Conservation (phyloP, 2,329 filamentous ascomycete species). For the Macrophomina pseudophaseolina region DNA sequence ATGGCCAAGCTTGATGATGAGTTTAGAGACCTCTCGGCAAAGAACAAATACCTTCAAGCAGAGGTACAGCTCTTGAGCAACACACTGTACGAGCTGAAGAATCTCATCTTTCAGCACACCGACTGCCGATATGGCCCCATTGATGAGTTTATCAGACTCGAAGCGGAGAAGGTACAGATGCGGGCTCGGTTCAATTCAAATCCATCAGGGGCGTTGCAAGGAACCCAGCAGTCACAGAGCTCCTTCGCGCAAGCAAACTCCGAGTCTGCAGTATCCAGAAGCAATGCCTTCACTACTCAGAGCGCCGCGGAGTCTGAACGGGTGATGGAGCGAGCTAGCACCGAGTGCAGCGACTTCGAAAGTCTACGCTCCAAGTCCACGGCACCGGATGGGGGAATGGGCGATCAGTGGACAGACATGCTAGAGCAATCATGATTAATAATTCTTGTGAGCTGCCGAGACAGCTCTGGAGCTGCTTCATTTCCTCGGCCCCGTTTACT, state of each 20-base stretch:
- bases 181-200: background rate
- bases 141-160: background rate
- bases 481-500: background rate
- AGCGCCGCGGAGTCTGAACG: background rate
- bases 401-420: background rate
- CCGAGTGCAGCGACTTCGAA: background rate
- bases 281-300: background rate
- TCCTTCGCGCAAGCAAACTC: background rate
- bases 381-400: background rate
- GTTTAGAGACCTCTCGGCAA: slow-evolving; percentile 45
- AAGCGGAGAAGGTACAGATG: background rate
- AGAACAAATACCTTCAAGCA: slow-evolving; percentile 43
- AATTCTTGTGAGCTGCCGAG: background rate
- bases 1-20: slow-evolving; percentile 56
- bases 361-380: slow-evolving; percentile 3
- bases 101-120: slow-evolving; percentile 35
- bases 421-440: background rate
- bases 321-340: background rate
- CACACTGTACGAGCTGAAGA: slow-evolving; percentile 26
- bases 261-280: background rate
- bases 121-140: slow-evolving; percentile 39
- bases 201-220: background rate
- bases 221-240: no score
- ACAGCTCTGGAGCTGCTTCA: no score
- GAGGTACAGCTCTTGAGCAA: slow-evolving; percentile 31